These are phyloP conservation scores for Nannochloropsis gaditana DNA, from an alignment of 108 stramenopile species.

Conservation along the genomic window DNA sequence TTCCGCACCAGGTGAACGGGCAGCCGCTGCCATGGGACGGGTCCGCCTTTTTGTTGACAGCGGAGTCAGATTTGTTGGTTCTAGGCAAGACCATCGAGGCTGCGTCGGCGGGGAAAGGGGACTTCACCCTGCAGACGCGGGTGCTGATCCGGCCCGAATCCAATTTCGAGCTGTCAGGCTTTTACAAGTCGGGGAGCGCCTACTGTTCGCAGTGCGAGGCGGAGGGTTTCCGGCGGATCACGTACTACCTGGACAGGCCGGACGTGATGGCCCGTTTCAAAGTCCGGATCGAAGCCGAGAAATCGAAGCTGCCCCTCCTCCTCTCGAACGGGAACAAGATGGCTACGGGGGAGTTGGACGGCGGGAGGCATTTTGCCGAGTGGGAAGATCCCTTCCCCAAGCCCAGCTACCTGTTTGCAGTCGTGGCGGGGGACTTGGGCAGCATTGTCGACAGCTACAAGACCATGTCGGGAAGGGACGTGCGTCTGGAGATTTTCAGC, in stretches of 20 bases:
- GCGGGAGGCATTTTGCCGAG: conserved; percentile 64
- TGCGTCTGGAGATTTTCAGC: conserved; percentile 67
- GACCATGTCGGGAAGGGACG: conserved; percentile 63
- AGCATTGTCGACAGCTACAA: conserved; percentile 68
- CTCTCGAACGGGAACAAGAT: conserved; percentile 85
- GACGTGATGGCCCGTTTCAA: conserved; percentile 88
- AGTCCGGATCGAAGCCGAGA: conserved; percentile 67
- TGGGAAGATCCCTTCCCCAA: conserved; percentile 94
- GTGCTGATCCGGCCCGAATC: background rate
- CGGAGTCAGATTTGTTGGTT: background rate
- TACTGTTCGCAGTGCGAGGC: conserved; percentile 88
- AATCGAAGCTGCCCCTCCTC: conserved; percentile 68
- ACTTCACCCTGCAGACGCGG: background rate
- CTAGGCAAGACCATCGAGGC: background rate
- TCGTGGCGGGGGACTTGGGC: conserved; percentile 80
- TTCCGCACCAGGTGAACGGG: background rate
- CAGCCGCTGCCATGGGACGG: background rate
- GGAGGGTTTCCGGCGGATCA: conserved; percentile 75
- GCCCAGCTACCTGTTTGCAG: conserved; percentile 86
- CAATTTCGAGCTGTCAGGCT: conserved; percentile 63
- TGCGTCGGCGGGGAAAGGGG: background rate
- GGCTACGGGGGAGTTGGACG: conserved; percentile 57
- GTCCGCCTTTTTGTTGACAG: background rate
- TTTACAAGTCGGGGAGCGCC: conserved; percentile 78
- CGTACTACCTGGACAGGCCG: conserved; percentile 86